These are phyloP conservation scores for Lipomyces kockii DNA, from an alignment of 805 yeast genomes.

Conservation along the genomic window DNA sequence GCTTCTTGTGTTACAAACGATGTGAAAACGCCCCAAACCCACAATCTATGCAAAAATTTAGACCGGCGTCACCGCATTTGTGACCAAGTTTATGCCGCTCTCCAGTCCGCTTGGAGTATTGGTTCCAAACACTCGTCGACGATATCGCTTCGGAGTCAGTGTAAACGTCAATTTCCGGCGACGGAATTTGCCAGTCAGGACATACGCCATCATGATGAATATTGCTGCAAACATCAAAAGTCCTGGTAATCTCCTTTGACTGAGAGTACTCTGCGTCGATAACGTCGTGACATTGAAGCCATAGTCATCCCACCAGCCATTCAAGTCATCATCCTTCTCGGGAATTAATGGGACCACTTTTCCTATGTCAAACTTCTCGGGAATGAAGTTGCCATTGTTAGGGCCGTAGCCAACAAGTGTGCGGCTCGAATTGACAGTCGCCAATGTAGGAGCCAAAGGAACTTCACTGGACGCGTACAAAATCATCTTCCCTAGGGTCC, in stretches of 20 bases:
- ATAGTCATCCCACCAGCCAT: slow-evolving; percentile 13
- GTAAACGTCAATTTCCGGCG: slow-evolving; percentile 28
- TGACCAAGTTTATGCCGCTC: not conserved
- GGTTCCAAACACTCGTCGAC: slow-evolving; percentile 26
- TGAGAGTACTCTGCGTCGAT: slow-evolving; percentile 26
- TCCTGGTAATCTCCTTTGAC: slow-evolving; percentile 32
- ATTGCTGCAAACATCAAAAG: slow-evolving; percentile 28
- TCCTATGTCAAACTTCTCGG: slow-evolving; percentile 13
- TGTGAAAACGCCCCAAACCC: not conserved
- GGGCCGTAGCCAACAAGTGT: slow-evolving; percentile 32
- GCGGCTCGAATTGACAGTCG: not conserved
- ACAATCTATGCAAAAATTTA: not conserved
- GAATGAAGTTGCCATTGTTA: slow-evolving; percentile 18
- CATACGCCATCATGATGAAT: slow-evolving; percentile 28
- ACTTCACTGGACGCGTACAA: slow-evolving; percentile 79
- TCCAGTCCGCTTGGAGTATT: not conserved
- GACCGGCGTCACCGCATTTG: not conserved
- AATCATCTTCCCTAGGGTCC: slow-evolving; percentile 92
- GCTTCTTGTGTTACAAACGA: not conserved
- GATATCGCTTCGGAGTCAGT: slow-evolving; percentile 29
- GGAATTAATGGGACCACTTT: slow-evolving; percentile 17
- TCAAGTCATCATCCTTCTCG: slow-evolving; percentile 5
- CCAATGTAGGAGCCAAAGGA: slow-evolving; percentile 16
- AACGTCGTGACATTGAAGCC: slow-evolving; percentile 10
- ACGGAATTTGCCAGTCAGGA: slow-evolving; percentile 27